Base-by-base conservation (phyloP, 805 yeast species). In the Yamadazyma olivae region DNA sequence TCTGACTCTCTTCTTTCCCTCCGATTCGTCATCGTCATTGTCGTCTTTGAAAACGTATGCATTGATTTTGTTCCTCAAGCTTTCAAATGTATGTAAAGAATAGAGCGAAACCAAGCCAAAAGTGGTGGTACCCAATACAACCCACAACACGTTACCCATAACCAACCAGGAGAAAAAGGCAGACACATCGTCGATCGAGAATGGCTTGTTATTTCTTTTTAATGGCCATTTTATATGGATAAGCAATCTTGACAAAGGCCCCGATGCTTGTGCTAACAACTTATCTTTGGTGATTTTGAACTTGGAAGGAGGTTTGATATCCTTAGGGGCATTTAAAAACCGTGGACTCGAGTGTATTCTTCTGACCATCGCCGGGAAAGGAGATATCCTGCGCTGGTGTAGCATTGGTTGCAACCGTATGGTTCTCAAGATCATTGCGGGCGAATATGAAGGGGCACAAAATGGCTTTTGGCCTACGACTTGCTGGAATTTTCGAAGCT, bases 121-220 rank as follows among this genome's bases (percentile, higher is more conserved):
- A 1, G 81, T 76, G 6, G 82, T 76, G 3, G 82, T 76, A 3
- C 81, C 81, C 36, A 76, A 56, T 10, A 74, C 50, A 13, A 76
- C 59, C 79, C 79, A 75, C 24, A 76, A 50, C 15, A 74, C 55
- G 46, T 75, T 71, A 1, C 81, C 81, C 78, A 76, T 72, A 20
- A 76, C 63, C 9, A 74, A 52, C 79, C 79, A 76, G 4, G 80
- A 74, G 7, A 71, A 59, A 46, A 76, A 71, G 1, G 82, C 80
- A 2, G 76, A 70, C 13, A 74, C 51, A 39, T 75, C 79, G 46
- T 74, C 79, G 12, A 67, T 47, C 20, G 74, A 64, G 40, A 72
- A 69, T 8, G 77, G 74, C 25, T 75, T 51, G 44, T 66, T 67
- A 30, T 71, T 74, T 27, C 79, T 53, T 2, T 70, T 53, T 9